phyloP scores from a whole-genome alignment of 345 rosid genomes.

The Eucalyptus rudis region DNA sequence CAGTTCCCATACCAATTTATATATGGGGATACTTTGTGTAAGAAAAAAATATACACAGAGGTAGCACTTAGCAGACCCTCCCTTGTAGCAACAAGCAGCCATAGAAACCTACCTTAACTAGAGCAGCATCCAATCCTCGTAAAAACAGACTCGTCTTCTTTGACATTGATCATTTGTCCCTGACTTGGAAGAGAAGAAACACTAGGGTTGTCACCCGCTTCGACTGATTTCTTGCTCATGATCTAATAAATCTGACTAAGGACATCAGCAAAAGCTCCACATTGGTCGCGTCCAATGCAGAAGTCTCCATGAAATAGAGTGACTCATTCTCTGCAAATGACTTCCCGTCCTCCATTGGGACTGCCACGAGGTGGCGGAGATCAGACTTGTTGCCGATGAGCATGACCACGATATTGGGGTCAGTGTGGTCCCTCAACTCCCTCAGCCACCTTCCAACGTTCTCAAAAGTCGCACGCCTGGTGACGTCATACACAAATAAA shows the following conservation, averaged over 20 bases:
- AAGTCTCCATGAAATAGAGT: too few species aligned
- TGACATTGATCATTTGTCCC: constrained; percentile 27
- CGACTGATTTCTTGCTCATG: constrained; percentile 36
- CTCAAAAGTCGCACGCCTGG: too few species aligned
- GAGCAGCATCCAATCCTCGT: constrained; percentile 29
- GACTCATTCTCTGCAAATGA: too few species aligned
- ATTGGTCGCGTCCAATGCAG: too few species aligned
- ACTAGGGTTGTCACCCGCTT: constrained; percentile 20
- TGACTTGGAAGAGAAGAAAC: constrained; percentile 3
- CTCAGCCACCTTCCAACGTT: too few species aligned
- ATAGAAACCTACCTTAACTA: neutral
- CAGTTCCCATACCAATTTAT: neutral
- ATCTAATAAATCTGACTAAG: constrained; percentile 22
- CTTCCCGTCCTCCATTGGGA: too few species aligned
- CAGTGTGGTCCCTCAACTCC: too few species aligned
- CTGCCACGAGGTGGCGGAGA: too few species aligned
- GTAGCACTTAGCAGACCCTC: neutral
- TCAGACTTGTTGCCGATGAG: too few species aligned
- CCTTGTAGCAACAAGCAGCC: neutral
- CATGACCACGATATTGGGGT: too few species aligned
- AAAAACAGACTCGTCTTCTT: constrained; percentile 14
- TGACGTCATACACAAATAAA: too few species aligned
- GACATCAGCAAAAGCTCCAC: too few species aligned
- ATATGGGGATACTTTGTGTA: neutral
- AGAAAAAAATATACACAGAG: neutral